These are phyloP conservation scores for Alternaria sp. DNA, from an alignment of 2,329 filamentous ascomycete species.

Conservation along the genomic window DNA sequence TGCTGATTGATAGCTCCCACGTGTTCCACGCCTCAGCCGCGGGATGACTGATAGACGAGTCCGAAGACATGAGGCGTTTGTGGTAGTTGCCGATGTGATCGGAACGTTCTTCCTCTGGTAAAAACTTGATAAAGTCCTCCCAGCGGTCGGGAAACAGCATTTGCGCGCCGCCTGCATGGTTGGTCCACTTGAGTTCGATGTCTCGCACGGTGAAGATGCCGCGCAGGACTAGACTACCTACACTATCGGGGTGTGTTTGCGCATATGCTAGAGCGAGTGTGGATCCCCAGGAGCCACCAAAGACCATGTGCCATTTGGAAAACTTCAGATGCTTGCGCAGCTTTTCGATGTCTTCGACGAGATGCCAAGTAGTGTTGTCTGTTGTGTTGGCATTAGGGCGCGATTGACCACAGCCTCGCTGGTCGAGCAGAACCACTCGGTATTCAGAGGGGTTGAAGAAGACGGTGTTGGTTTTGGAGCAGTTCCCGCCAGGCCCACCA, in stretches of 20 bases:
- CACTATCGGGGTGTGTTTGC: conserved; percentile 50
- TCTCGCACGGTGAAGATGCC: conserved; percentile 52
- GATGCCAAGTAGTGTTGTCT: conserved; percentile 55
- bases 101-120: conserved; percentile 48
- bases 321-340: conserved; percentile 52
- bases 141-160: conserved; percentile 51
- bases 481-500: conserved; percentile 53
- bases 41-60: conserved; percentile 33
- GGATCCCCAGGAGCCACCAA: conserved; percentile 58
- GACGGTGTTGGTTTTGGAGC: conserved; percentile 43
- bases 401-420: conserved; percentile 55
- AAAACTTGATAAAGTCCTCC: conserved; percentile 44
- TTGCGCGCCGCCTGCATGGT: conserved; percentile 31
- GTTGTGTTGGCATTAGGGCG: conserved; percentile 49
- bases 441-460: conserved; percentile 56
- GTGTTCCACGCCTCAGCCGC: conserved; percentile 48
- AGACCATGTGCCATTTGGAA: conserved; percentile 54
- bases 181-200: conserved; percentile 49
- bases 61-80: conserved; percentile 47
- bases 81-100: conserved; percentile 51
- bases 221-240: conserved; percentile 50
- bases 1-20: conserved; percentile 44
- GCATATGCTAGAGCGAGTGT: conserved; percentile 55
- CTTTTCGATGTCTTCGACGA: conserved; percentile 55
- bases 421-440: conserved; percentile 56